A percentile compares a stretch with the other conserved stretches of the same genome.
These are phyloP conservation scores for Kandelia obovata DNA, from an alignment of 345 rosid species.

Conservation along the genomic window DNA sequence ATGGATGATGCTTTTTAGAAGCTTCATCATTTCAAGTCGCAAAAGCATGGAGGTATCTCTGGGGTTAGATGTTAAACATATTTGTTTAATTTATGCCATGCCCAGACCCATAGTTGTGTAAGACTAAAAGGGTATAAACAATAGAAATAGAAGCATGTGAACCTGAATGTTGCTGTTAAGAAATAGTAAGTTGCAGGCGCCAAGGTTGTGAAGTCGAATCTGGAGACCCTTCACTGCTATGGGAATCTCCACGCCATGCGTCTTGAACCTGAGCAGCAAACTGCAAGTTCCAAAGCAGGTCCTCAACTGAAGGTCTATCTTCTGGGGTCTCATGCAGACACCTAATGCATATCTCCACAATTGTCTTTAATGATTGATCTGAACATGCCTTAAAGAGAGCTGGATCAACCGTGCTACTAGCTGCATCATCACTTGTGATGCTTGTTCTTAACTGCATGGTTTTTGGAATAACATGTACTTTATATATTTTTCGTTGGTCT, in stretches of 20 bases:
- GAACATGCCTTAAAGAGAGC: conserved; percentile 52
- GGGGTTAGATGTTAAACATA: too few species aligned
- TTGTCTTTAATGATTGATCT: conserved; percentile 74
- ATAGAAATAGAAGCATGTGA: background rate
- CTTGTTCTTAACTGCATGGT: conserved; percentile 54
- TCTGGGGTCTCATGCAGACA: conserved; percentile 58
- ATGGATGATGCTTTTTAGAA: too few species aligned
- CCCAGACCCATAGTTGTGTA: background rate
- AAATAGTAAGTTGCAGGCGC: conserved; percentile 20
- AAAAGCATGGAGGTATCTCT: too few species aligned
- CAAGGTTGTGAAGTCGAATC: conserved; percentile 30
- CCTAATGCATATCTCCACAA: conserved; percentile 70
- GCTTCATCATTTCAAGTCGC: too few species aligned
- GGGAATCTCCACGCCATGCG: conserved; percentile 53
- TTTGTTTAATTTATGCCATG: too few species aligned
- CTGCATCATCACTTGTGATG: conserved; percentile 41
- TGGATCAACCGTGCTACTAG: conserved; percentile 64
- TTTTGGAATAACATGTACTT: background rate
- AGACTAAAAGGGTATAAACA: background rate
- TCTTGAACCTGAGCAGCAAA: conserved; percentile 90
- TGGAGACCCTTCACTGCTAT: conserved; percentile 68
- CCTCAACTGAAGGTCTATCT: conserved; percentile 82
- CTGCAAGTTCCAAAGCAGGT: conserved; percentile 91
- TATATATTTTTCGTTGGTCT: too few species aligned
- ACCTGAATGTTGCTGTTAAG: conserved; percentile 24